These are phyloP conservation scores for Lycium ferocissimum DNA, from an alignment of 257 asterid genomes.

Conservation along the genomic window DNA sequence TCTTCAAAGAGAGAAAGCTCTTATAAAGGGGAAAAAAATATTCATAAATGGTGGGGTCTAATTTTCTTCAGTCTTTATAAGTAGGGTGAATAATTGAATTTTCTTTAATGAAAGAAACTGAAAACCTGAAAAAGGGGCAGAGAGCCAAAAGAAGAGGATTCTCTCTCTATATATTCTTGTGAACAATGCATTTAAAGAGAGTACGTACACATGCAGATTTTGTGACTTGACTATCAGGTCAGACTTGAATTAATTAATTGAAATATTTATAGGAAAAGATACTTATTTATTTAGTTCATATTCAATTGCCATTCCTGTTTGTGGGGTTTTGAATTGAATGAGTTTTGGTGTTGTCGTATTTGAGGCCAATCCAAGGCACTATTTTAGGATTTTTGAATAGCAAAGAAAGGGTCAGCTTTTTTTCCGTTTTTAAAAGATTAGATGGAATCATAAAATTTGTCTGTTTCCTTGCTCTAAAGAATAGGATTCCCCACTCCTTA, in stretches of 20 bases:
- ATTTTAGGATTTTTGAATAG: neutral
- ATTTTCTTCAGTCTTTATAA: constrained; percentile 19
- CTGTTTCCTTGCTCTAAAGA: constrained; percentile 24
- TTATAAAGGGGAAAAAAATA: neutral
- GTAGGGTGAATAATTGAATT: neutral
- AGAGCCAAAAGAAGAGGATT: constrained; percentile 4
- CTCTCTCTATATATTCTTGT: constrained; percentile 42
- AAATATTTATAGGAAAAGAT: neutral
- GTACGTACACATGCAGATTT: constrained; percentile 66
- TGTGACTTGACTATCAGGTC: constrained; percentile 69
- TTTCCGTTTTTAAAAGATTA: neutral
- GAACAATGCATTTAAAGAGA: constrained; percentile 38
- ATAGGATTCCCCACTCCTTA: neutral
- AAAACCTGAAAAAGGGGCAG: constrained; percentile 37
- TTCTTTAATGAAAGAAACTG: constrained; percentile 44
- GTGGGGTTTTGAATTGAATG: constrained; percentile 22
- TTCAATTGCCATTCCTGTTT: constrained; percentile 1
- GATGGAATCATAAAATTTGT: constrained; percentile 29
- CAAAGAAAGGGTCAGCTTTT: neutral
- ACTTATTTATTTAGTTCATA: neutral
- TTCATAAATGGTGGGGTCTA: constrained; percentile 12
- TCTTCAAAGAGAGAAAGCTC: neutral
- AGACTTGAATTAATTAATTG: constrained; percentile 32
- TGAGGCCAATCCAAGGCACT: neutral
- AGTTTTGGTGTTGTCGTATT: neutral